Evolutionary conservation across 306 rosid species (phyloP), one percentile per base, ranked within the genome.

Genomic region (Malus asiatica): DNA sequence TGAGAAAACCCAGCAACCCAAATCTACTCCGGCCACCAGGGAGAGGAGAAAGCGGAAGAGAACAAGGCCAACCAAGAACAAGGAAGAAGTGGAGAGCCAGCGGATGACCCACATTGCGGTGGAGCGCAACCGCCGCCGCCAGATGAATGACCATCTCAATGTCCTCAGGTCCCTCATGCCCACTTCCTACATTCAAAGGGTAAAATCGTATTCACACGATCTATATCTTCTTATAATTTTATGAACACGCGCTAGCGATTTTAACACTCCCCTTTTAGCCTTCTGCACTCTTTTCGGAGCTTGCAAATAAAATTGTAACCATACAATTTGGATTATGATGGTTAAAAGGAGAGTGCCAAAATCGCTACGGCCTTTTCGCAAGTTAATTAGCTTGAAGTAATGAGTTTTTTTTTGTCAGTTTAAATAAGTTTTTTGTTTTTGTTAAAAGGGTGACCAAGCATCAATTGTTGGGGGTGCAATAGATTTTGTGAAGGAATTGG

Each of bases 71-170:
- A 33, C 76, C 30, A 95, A 92, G 92, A 90, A 89, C 87, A 90
- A 87, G 71, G 99, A 92, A 81, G 99, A 95, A 30, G 93, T 92
- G 22, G 99, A 95, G 88, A 90, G 84, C 73, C 99, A 95, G 76
- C 77, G 99, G 16, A 92, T 95, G 98, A 95, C 93, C 46, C 99
- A 95, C 85, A 92, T 95, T 86, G 91, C 98, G 27, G 98, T 95
- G 18, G 98, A 95, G 82, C 84, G 99, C 16, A 95, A 92, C 83
- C 88, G 98, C 29, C 77, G 99, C 66, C 90, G 97, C 64, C 99
- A 92, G 80, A 96, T 90, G 99, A 96, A 96, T 75, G 98, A 90
- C 84, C 99, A 92, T 77, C 98, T 92, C 73, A 85, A 84, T 78
- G 98, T 90, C 71, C 93, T 96, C 33, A 87, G 88, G 84, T 90